Percentiles rank a stretch among this genome's conserved stretches.
Evolutionary conservation across 2,329 filamentous ascomycete species (phyloP).

Genomic region (Sporothrix schenckii): DNA sequence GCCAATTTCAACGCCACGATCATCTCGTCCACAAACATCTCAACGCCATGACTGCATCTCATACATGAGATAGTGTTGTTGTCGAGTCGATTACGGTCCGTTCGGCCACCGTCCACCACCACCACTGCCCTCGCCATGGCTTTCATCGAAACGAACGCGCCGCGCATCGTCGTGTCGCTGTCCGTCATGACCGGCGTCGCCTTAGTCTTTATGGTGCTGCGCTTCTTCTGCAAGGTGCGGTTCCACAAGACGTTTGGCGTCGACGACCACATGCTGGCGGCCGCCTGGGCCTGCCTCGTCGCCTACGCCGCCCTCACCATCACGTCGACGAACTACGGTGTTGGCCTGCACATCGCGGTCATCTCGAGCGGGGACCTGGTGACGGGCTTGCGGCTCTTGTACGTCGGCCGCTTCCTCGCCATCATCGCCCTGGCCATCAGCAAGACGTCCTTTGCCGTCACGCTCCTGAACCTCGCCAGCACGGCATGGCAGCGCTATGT

Average conservation of each 20-base stretch:
- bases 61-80: neutral
- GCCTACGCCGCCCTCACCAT: constrained; percentile 34
- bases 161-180: constrained; percentile 36
- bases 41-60: neutral
- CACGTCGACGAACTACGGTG: constrained; percentile 33
- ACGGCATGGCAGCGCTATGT: constrained; percentile 35
- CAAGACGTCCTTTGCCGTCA: constrained; percentile 40
- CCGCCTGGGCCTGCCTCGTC: constrained; percentile 36
- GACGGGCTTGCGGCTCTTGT: constrained; percentile 34
- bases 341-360: constrained; percentile 32
- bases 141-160: constrained; percentile 31
- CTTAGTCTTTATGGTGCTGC: constrained; percentile 36
- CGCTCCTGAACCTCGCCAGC: constrained; percentile 36
- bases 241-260: constrained; percentile 33
- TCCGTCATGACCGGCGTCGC: constrained; percentile 35
- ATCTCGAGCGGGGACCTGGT: constrained; percentile 33
- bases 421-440: constrained; percentile 37
- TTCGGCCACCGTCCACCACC: neutral
- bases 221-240: constrained; percentile 37
- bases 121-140: constrained; percentile 10
- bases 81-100: neutral
- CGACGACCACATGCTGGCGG: constrained; percentile 36
- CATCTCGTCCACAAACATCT: neutral
- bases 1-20: neutral
- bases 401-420: constrained; percentile 38